These are phyloP conservation scores for Isatis tinctoria DNA, from an alignment of 345 rosid species.

Conservation along the genomic window DNA sequence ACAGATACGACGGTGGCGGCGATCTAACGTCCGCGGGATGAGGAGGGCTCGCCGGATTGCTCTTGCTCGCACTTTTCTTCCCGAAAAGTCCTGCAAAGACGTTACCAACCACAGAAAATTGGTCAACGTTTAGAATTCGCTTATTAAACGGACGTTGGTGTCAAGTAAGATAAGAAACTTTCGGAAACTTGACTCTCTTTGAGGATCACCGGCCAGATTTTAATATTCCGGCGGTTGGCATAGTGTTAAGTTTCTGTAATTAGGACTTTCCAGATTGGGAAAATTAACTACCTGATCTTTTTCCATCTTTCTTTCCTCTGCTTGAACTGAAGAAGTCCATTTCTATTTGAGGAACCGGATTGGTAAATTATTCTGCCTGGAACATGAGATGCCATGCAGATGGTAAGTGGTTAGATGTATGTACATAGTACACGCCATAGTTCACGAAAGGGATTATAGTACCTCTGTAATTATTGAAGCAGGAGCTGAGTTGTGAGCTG, in stretches of 20 bases:
- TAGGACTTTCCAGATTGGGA: too few relatives aligned
- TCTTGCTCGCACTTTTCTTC: slow-evolving; percentile 19
- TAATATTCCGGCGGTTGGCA: too few relatives aligned
- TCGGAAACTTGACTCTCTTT: too few relatives aligned
- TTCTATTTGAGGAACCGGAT: background rate
- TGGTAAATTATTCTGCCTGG: background rate
- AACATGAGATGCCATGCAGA: background rate
- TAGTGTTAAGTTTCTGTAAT: too few relatives aligned
- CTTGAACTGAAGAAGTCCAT: slow-evolving; percentile 21
- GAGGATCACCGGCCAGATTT: too few relatives aligned
- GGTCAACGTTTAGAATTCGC: slow-evolving; percentile 4
- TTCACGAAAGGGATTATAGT: too few relatives aligned
- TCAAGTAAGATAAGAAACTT: too few relatives aligned
- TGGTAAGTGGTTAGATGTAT: background rate
- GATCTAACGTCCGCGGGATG: background rate
- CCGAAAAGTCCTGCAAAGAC: slow-evolving; percentile 17
- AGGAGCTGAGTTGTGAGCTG: too few relatives aligned
- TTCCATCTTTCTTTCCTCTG: slow-evolving; percentile 20
- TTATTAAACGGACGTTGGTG: background rate
- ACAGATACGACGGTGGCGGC: slow-evolving; percentile 11
- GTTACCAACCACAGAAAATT: background rate
- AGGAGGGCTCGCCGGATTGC: slow-evolving; percentile 18
- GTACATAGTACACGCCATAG: background rate
- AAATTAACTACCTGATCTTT: slow-evolving; percentile 5
- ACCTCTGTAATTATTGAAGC: too few relatives aligned